A percentile compares a stretch with the other conserved stretches of the same genome.
Evolutionary conservation across 1,139 yeast species (phyloP).

Genomic region (Kodamaea plutei): DNA sequence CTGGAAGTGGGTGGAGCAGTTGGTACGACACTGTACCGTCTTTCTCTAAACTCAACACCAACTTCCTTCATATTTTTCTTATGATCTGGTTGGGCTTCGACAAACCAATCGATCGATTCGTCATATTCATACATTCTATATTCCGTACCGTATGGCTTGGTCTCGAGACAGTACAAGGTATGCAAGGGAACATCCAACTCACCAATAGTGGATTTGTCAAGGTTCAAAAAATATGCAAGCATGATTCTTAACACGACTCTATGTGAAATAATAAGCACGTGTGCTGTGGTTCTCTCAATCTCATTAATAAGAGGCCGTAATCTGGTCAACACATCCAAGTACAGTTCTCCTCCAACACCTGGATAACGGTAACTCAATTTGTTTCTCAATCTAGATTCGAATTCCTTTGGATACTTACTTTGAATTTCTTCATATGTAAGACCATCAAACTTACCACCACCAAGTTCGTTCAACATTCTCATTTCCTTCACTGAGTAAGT

Average conservation of each 20-base stretch:
- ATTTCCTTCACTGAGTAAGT: conserved; percentile 79
- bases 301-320: conserved; percentile 88
- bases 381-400: conserved; percentile 65
- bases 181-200: conserved; percentile 92
- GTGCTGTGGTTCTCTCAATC: conserved; percentile 87
- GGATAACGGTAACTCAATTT: conserved; percentile 87
- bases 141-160: conserved; percentile 92
- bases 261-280: conserved; percentile 77
- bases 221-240: conserved; percentile 82
- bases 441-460: conserved; percentile 91
- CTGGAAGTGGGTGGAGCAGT: conserved; percentile 52
- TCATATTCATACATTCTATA: conserved; percentile 87
- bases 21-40: conserved; percentile 70
- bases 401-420: conserved; percentile 68
- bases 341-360: conserved; percentile 96
- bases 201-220: conserved; percentile 78
- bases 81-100: conserved; percentile 64
- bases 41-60: conserved; percentile 60
- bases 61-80: conserved; percentile 59
- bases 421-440: conserved; percentile 55
- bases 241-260: conserved; percentile 87
- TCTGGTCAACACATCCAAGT: conserved; percentile 86
- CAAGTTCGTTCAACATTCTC: conserved; percentile 90
- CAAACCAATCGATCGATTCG: conserved; percentile 75
- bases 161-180: conserved; percentile 83